phyloP scores from a whole-genome alignment of 805 yeast species.

The Yarrowia bubula region DNA sequence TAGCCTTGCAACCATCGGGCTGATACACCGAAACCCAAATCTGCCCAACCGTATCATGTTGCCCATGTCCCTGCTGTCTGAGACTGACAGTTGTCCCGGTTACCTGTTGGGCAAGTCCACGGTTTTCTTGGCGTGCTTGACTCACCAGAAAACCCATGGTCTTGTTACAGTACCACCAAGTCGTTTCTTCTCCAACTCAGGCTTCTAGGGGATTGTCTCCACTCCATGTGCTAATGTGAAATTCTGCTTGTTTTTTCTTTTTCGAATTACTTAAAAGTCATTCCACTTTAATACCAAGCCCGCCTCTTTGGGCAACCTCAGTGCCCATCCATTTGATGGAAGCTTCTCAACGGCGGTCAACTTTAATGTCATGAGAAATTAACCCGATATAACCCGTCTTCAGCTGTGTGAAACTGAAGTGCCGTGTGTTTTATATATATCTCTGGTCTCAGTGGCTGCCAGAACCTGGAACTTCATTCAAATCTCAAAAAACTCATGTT shows the following conservation, averaged over 20 bases:
- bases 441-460: too few relatives aligned
- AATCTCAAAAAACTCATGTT: too few relatives aligned
- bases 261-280: not conserved
- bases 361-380: too few relatives aligned
- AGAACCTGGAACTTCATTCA: too few relatives aligned
- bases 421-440: not conserved
- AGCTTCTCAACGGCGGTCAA: constrained; percentile 11
- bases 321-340: not conserved
- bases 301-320: not conserved
- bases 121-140: too few relatives aligned
- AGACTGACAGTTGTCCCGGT: constrained; percentile 1
- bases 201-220: too few relatives aligned
- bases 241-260: not conserved
- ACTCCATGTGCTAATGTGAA: not conserved
- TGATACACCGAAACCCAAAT: not conserved
- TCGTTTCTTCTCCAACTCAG: too few relatives aligned
- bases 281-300: not conserved
- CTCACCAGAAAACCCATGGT: too few relatives aligned
- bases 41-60: not conserved
- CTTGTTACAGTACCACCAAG: too few relatives aligned
- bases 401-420: too few relatives aligned
- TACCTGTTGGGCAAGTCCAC: not conserved
- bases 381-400: too few relatives aligned
- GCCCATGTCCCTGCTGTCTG: not conserved
- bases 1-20: too few relatives aligned